phyloP scores from a whole-genome alignment of 2,329 filamentous ascomycete species.

The Parascedosporium putredinis region DNA sequence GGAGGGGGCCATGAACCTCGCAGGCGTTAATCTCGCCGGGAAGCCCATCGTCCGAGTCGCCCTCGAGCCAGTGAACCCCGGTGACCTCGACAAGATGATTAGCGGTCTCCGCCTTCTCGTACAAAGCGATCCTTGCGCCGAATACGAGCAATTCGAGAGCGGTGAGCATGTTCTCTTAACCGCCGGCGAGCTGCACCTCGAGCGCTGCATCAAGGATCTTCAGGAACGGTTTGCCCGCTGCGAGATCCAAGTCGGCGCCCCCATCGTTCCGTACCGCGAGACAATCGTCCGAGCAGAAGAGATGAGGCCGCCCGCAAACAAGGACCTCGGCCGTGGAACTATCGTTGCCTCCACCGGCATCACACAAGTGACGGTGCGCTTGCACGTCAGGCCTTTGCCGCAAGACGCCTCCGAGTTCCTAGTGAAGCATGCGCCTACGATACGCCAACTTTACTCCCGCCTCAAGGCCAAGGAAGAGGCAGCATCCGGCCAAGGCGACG shows the following conservation, averaged over 20 bases:
- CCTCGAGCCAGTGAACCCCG: slow-evolving; percentile 83
- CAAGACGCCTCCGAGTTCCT: slow-evolving; percentile 73
- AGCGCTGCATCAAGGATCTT: slow-evolving; percentile 86
- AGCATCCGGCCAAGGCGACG: slow-evolving; percentile 24
- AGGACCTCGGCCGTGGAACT: slow-evolving; percentile 74
- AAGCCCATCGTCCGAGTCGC: slow-evolving; percentile 93
- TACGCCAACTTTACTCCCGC: slow-evolving; percentile 71
- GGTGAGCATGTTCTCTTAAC: slow-evolving; percentile 94
- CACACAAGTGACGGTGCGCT: slow-evolving; percentile 69
- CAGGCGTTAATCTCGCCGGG: slow-evolving; percentile 67
- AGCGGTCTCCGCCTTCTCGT: slow-evolving; percentile 75
- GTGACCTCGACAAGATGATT: slow-evolving; percentile 92
- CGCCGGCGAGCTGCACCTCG: slow-evolving; percentile 86
- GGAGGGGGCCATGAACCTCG: slow-evolving; percentile 80
- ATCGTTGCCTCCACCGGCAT: slow-evolving; percentile 68
- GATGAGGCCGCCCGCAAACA: slow-evolving; percentile 81
- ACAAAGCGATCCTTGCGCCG: slow-evolving; percentile 88
- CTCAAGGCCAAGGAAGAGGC: slow-evolving; percentile 38
- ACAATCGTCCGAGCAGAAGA: slow-evolving; percentile 80
- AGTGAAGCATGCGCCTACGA: slow-evolving; percentile 64
- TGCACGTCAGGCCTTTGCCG: slow-evolving; percentile 73
- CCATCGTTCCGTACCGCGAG: slow-evolving; percentile 93
- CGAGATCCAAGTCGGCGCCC: slow-evolving; percentile 85
- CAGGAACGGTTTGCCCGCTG: slow-evolving; percentile 87
- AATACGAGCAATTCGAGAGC: slow-evolving; percentile 86